These are phyloP conservation scores for Chytriomyces hyalinus DNA, from an alignment of 192 early-diverging fungal species.

Conservation along the genomic window DNA sequence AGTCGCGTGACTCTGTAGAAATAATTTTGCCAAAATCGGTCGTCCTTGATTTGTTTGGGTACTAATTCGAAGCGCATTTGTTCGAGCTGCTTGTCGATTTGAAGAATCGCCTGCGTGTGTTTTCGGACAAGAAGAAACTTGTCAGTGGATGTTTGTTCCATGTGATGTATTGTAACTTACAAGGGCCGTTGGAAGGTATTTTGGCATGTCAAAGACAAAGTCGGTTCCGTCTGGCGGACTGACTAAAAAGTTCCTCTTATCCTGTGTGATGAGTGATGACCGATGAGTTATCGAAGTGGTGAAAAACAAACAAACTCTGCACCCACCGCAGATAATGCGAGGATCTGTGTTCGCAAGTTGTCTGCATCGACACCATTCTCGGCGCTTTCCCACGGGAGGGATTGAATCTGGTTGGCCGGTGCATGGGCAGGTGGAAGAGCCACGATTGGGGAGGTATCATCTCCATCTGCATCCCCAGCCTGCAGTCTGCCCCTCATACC, in stretches of 20 bases:
- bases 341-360: slow-evolving; percentile 7
- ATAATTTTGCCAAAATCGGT: slow-evolving; percentile 70
- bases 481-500: too few relatives aligned
- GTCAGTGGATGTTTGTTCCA: background rate
- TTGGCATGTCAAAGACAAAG: slow-evolving; percentile 67
- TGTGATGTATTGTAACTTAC: slow-evolving; percentile 1
- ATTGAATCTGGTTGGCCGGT: background rate
- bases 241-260: slow-evolving; percentile 67
- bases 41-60: slow-evolving; percentile 67
- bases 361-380: background rate
- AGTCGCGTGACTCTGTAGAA: slow-evolving; percentile 69
- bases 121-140: background rate
- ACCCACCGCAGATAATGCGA: slow-evolving; percentile 21
- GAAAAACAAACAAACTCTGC: background rate
- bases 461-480: background rate
- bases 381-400: slow-evolving; percentile 22
- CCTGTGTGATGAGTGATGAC: slow-evolving; percentile 33
- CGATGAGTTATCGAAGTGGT: background rate
- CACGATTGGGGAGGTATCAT: background rate
- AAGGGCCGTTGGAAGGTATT: slow-evolving; percentile 55
- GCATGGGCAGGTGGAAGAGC: background rate
- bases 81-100: slow-evolving; percentile 60
- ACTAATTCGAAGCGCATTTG: slow-evolving; percentile 72
- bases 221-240: slow-evolving; percentile 64
- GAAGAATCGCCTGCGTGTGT: slow-evolving; percentile 58